Percentiles rank a stretch among this genome's conserved stretches.
Conservation (phyloP, 2,329 filamentous ascomycete species). For the Stagonosporopsis chrysanthemi region DNA sequence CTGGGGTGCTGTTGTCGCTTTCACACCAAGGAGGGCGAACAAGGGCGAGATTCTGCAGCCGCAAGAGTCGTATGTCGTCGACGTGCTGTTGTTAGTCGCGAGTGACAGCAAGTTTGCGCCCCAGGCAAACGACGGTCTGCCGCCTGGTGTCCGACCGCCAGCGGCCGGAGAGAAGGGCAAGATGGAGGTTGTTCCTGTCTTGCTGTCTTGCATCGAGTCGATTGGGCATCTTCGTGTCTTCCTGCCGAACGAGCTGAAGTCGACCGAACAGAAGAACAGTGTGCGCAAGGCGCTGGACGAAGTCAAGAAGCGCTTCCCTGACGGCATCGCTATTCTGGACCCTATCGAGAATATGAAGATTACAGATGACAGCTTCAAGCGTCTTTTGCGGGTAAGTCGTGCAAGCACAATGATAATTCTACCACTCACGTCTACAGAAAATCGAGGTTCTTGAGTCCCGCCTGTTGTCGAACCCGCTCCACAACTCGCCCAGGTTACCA, state of each 20-base stretch:
- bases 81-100: conserved; percentile 76
- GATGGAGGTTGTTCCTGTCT: conserved; percentile 84
- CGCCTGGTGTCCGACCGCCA: conserved; percentile 67
- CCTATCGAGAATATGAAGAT: conserved; percentile 98
- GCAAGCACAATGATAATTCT: accelerated
- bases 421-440: conserved; percentile 65
- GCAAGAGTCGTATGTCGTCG: conserved; percentile 81
- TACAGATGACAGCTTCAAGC: conserved; percentile 90
- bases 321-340: conserved; percentile 87
- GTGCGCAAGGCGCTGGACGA: conserved; percentile 75
- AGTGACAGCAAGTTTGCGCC: conserved; percentile 61
- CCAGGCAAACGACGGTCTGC: conserved; percentile 71
- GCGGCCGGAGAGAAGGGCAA: conserved; percentile 69
- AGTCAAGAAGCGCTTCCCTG: conserved; percentile 86
- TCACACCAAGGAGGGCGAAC: conserved; percentile 68
- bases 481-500: conserved; percentile 84
- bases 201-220: conserved; percentile 83
- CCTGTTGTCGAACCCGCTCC: conserved; percentile 85
- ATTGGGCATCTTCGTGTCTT: conserved; percentile 86
- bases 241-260: conserved; percentile 77
- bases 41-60: conserved; percentile 73
- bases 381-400: conserved; percentile 70
- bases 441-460: conserved; percentile 96
- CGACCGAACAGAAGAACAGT: conserved; percentile 71
- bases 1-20: conserved; percentile 89